phyloP scores from a whole-genome alignment of 2,329 filamentous ascomycete genomes.

The Xylariaceae sp. region DNA sequence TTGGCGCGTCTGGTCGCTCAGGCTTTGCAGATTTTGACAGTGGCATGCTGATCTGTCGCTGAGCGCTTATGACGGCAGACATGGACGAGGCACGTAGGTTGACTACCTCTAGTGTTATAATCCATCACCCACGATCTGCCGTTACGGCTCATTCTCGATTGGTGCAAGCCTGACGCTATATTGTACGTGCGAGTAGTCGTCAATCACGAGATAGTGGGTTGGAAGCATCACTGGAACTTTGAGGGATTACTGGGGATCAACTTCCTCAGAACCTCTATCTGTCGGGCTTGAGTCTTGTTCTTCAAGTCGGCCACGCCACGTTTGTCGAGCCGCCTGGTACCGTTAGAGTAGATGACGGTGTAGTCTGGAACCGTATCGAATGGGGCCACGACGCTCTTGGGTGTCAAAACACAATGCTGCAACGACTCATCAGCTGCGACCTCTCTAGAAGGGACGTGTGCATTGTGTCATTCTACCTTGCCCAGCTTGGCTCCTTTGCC shows the following conservation, averaged over 20 bases:
- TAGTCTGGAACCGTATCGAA: slow-evolving; percentile 60
- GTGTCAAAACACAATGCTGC: slow-evolving; percentile 68
- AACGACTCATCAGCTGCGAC: slow-evolving; percentile 1
- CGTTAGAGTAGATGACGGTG: slow-evolving; percentile 66
- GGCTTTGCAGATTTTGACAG: too few species aligned
- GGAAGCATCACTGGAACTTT: slow-evolving; percentile 40
- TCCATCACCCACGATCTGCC: too few species aligned
- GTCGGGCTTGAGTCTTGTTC: slow-evolving; percentile 60
- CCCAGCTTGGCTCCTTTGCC: slow-evolving; percentile 59
- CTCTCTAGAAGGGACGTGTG: background rate
- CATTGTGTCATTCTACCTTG: slow-evolving; percentile 43
- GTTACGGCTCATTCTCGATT: too few species aligned
- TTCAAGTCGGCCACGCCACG: slow-evolving; percentile 60
- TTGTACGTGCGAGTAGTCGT: too few species aligned
- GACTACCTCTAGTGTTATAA: too few species aligned
- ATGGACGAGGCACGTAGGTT: too few species aligned
- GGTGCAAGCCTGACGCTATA: too few species aligned
- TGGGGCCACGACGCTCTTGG: slow-evolving; percentile 55
- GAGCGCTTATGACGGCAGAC: too few species aligned
- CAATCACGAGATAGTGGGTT: too few species aligned
- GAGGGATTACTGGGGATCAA: slow-evolving; percentile 62
- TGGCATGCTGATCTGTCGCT: too few species aligned
- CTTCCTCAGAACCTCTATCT: slow-evolving; percentile 63
- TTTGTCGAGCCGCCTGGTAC: slow-evolving; percentile 53
- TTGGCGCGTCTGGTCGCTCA: too few species aligned